Base-by-base conservation (phyloP, 768 basidiomycete species). In the Pulveroboletus ravenelii region DNA sequence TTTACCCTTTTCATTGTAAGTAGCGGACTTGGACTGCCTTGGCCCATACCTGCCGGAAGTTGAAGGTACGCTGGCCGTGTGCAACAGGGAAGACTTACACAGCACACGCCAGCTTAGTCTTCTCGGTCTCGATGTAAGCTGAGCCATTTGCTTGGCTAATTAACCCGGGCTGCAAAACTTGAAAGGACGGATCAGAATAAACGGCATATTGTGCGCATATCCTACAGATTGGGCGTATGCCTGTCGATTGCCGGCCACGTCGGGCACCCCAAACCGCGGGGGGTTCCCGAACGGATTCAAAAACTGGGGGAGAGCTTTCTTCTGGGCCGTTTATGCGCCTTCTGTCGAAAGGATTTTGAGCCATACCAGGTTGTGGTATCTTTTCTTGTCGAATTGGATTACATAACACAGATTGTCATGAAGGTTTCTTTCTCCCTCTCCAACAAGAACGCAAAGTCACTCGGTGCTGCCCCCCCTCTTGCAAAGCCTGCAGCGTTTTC, bases 141-240 rank as follows among this genome's bases (percentile, higher is more conserved):
- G 93, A 96, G 2, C 96, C 96, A 63, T 93, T 94, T 1, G 96
- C 95, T 70, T 96, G 93, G 54, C 73, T 87, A 47, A 96, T 92
- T 13, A 98, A 72, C 9, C 93, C 93, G 27, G 91, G 83, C 64
- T 93, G 85, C 42, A 99, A 72, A 69, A 90, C 94, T 99, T 56
- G 48, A 41, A 38, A 50, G 51, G 48, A 45, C 55, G 36, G 43
- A 39, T 48, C 31, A 56, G 53, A 36, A 29, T 3, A 17, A 42
- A 45, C 43, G 40, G 25, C 29, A 40, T 34, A 15, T 9, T 9
- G 20, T 45, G 31, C 25, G 13, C 31, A 34, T 8, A 41, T 70
- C 82, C 47, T 68, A 95, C 95, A 97, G 52, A 97, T 90, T 15
- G 89, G 88, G 58, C 93, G 77, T 49, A 94, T 84, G 52, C 91